A percentile compares a stretch with the other conserved stretches of the same genome.
Conservation (phyloP, 768 basidiomycete genomes). For the Amanita exitialis region DNA sequence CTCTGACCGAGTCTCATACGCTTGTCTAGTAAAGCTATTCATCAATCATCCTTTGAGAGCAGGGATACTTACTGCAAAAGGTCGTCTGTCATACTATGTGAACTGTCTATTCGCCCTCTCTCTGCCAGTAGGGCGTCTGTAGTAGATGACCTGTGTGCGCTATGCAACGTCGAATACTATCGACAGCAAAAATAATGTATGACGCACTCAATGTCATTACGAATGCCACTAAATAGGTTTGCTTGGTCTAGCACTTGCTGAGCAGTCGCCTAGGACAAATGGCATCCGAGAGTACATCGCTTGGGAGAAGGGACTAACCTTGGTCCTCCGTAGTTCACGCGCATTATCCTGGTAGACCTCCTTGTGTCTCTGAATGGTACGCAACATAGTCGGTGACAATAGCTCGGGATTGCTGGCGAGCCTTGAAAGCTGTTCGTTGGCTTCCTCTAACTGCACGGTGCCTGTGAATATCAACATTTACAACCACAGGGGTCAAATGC, state of each 20-base stretch:
- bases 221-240: constrained; percentile 80
- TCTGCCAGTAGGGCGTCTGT: constrained; percentile 85
- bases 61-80: constrained; percentile 59
- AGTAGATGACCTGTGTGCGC: constrained; percentile 85
- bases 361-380: constrained; percentile 83
- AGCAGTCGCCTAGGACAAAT: constrained; percentile 53
- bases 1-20: constrained; percentile 92
- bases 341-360: constrained; percentile 86
- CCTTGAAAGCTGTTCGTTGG: constrained; percentile 67
- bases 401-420: constrained; percentile 60
- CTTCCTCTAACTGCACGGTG: constrained; percentile 63
- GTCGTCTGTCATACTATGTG: constrained; percentile 91
- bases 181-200: not conserved
- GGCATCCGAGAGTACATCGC: not conserved
- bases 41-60: constrained; percentile 2
- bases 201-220: constrained; percentile 91
- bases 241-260: constrained; percentile 78
- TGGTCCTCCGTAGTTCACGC: constrained; percentile 78
- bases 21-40: constrained; percentile 53
- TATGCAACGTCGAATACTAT: constrained; percentile 17
- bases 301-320: constrained; percentile 36
- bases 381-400: constrained; percentile 76
- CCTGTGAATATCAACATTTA: constrained; percentile 8
- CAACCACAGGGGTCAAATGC: constrained; percentile 3
- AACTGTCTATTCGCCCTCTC: constrained; percentile 82